These are phyloP conservation scores for Aureobasidium uvarum DNA, from an alignment of 2,329 filamentous ascomycete genomes.

Conservation along the genomic window DNA sequence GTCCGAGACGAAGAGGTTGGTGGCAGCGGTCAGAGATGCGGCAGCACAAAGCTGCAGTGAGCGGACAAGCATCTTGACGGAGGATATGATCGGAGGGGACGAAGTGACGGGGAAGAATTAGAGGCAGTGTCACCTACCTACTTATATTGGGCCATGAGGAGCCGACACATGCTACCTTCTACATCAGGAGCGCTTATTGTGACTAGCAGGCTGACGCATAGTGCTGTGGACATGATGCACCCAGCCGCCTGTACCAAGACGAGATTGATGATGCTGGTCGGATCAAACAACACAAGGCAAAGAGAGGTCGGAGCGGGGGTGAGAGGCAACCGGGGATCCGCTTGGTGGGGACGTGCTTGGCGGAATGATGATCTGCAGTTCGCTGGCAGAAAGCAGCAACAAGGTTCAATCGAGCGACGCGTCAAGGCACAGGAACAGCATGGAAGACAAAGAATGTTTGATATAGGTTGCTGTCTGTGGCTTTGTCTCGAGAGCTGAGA, in stretches of 20 bases:
- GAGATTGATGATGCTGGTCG: neutral
- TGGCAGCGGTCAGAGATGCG: slow-evolving; percentile 32
- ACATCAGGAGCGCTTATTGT: neutral
- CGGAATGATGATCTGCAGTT: slow-evolving; percentile 18
- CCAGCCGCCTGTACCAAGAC: slow-evolving; percentile 8
- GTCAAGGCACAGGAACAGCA: neutral
- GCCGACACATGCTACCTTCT: neutral
- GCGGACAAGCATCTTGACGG: slow-evolving; percentile 14
- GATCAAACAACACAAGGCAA: slow-evolving; percentile 21
- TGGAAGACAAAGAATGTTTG: neutral
- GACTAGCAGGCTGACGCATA: neutral
- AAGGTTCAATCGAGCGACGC: slow-evolving; percentile 13
- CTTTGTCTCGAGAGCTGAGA: neutral
- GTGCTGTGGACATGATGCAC: slow-evolving; percentile 13
- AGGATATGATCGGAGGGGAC: neutral
- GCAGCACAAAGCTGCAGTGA: slow-evolving; percentile 12
- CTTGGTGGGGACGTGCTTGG: slow-evolving; percentile 18
- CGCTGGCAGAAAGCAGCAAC: neutral
- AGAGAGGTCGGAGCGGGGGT: slow-evolving; percentile 19
- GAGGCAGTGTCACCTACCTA: slow-evolving; percentile 10
- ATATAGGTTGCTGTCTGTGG: neutral
- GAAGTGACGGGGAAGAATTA: neutral
- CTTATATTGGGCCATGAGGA: neutral
- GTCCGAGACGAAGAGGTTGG: slow-evolving; percentile 46
- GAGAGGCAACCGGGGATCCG: slow-evolving; percentile 10